These are phyloP conservation scores for Myotisia sp. DNA, from an alignment of 2,329 filamentous ascomycete species.

Conservation along the genomic window DNA sequence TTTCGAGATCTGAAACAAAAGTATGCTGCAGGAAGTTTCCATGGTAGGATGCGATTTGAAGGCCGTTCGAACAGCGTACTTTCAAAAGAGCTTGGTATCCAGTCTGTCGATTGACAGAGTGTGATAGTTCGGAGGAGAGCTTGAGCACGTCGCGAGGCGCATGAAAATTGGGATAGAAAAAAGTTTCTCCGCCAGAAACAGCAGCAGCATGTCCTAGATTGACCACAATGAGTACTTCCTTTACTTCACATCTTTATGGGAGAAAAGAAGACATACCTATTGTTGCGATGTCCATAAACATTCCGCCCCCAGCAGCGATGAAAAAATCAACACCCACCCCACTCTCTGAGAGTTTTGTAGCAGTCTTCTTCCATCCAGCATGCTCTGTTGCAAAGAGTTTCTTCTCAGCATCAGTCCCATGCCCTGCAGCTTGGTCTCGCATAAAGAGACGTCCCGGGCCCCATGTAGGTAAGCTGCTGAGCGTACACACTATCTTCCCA, in stretches of 20 bases:
- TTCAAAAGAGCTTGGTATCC: conserved; percentile 97
- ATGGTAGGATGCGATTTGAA: conserved; percentile 87
- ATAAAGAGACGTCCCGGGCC: conserved; percentile 74
- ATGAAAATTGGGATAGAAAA: conserved; percentile 95
- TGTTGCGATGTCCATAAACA: conserved; percentile 84
- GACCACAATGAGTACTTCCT: no score
- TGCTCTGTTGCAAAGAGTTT: conserved; percentile 86
- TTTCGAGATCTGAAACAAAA: conserved; percentile 85
- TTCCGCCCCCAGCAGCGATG: conserved; percentile 75
- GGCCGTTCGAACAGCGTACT: conserved; percentile 88
- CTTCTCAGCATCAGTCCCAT: conserved; percentile 77
- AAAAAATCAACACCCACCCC: conserved; percentile 92
- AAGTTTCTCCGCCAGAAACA: conserved; percentile 85
- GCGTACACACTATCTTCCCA: conserved; percentile 79
- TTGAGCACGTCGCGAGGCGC: conserved; percentile 72
- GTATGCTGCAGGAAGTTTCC: conserved; percentile 95
- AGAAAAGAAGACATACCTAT: conserved; percentile 46
- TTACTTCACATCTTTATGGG: conserved; percentile 3
- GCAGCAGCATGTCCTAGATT: conserved; percentile 63
- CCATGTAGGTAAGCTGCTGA: conserved; percentile 79
- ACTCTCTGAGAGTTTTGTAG: conserved; percentile 71
- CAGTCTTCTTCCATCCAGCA: conserved; percentile 69
- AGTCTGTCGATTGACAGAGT: conserved; percentile 75
- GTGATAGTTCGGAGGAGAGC: conserved; percentile 69
- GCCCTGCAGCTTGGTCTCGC: conserved; percentile 75